A percentile compares a stretch with the other conserved stretches of the same genome.
phyloP scores from a whole-genome alignment of 164 flowering plant species.

The Stephania cephalantha region DNA sequence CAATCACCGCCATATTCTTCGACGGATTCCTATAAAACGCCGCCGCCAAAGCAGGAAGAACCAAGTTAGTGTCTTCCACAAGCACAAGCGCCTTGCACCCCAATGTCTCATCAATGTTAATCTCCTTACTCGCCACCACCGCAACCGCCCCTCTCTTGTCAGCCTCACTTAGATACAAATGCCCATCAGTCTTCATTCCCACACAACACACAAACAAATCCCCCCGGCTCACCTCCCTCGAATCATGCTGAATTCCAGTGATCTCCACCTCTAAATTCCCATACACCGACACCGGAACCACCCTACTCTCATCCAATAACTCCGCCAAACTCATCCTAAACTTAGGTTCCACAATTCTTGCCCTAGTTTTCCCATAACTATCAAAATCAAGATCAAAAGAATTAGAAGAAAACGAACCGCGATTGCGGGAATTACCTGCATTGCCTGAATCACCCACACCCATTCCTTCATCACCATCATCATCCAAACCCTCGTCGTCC shows the following conservation, averaged over 20 bases:
- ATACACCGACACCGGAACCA: constrained; percentile 75
- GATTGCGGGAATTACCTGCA: too few species aligned
- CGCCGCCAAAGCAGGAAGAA: constrained; percentile 72
- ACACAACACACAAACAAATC: constrained; percentile 91
- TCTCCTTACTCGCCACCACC: constrained; percentile 88
- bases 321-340: constrained; percentile 80
- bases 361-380: constrained; percentile 45
- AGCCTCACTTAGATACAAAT: constrained; percentile 76
- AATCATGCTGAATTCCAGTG: constrained; percentile 88
- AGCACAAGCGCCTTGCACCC: constrained; percentile 91
- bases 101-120: constrained; percentile 73
- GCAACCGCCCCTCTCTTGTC: constrained; percentile 99
- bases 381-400: constrained; percentile 74
- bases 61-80: constrained; percentile 80
- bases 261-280: constrained; percentile 83
- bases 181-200: constrained; percentile 78
- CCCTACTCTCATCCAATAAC: constrained; percentile 90
- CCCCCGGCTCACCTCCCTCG: constrained; percentile 66
- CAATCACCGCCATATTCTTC: constrained; percentile 79
- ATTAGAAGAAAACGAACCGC: constrained; percentile 16
- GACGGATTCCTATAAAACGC: constrained; percentile 76
- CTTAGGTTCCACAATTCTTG: constrained; percentile 79
- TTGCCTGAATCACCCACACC: constrained; percentile 23
- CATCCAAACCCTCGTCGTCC: neutral
- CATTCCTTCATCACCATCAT: neutral